Evolutionary conservation across 2,329 filamentous ascomycete genomes (phyloP), one percentile per base, ranked within the genome.

Genomic region (Paramyrothecium roridum): DNA sequence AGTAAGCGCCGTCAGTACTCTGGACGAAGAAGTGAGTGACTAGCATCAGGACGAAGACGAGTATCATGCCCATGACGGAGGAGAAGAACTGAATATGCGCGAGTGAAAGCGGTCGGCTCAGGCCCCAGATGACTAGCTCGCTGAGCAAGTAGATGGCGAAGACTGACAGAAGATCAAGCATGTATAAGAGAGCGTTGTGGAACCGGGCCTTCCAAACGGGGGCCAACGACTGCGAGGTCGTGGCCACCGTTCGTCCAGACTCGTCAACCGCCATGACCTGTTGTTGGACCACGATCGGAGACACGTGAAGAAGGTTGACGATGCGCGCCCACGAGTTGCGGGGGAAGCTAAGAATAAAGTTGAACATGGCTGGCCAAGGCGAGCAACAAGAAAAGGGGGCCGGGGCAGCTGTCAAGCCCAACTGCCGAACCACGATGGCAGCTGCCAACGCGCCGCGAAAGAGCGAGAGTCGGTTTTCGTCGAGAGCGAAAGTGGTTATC

Each of bases 61-160:
- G 48, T 0, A 71, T 16, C 80, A 82, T 82, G 34, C 76, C 77
- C 33, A 79, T 54, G 47, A 82, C 77, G 8, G 79, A 72, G 0
- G 77, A 73, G 4, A 80, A 76, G 55, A 79, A 81, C 23, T 76
- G 67, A n/a, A 76, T 56, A 3, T 65, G 54, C 2, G 62, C 65
- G 1, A 60, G 58, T 11, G 68, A 60, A 17, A 80, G 63, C 1
- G 64, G 62, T 11, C 67, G 59, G 33, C 76, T 74, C 11, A 81
- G 64, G 2, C 69, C 73, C 64, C 75, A 80, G 20, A 80, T 77
- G 33, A 78, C 59, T n/a, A 80, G 58, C 60, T 81, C 75, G 55
- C 75, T 74, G 17, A 65, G 22, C 2, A 78, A 58, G 45, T 73
- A 77, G 8, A 80, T 66, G 8, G 71, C 26, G 2, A 68, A 59